Evolutionary conservation across 2,329 filamentous ascomycete species (phyloP).

Genomic region (Neonectria sp.): DNA sequence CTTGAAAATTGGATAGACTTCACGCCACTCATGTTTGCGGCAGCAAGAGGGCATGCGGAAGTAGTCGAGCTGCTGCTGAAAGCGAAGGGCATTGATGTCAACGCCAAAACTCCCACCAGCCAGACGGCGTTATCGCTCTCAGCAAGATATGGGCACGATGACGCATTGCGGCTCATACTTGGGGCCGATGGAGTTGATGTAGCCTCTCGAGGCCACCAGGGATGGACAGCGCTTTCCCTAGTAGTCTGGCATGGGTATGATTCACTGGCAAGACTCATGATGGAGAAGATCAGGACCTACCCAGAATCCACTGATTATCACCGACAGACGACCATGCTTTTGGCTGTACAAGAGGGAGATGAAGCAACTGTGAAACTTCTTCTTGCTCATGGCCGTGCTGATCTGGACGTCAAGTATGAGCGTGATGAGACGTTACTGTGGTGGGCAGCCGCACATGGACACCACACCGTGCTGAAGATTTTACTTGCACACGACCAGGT

Average conservation of each 20-base stretch:
- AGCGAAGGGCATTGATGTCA: not conserved
- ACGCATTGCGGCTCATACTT: too few relatives aligned
- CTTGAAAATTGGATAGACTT: too few relatives aligned
- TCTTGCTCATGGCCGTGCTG: not conserved
- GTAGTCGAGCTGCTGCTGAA: not conserved
- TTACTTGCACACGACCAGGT: not conserved
- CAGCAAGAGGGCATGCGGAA: not conserved
- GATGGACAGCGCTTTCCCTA: too few relatives aligned
- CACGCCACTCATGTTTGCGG: not conserved
- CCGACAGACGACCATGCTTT: not conserved
- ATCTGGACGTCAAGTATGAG: not conserved
- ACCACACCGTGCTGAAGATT: not conserved
- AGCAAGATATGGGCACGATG: too few relatives aligned
- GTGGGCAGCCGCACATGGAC: not conserved
- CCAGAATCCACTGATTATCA: not conserved
- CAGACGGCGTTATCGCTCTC: too few relatives aligned
- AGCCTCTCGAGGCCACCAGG: too few relatives aligned
- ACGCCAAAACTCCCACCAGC: not conserved
- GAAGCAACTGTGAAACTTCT: not conserved
- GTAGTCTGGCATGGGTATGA: not conserved
- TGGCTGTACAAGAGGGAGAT: not conserved
- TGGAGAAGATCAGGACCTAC: not conserved
- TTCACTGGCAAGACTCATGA: not conserved
- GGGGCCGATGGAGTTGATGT: too few relatives aligned
- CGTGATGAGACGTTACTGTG: not conserved